Evolutionary conservation across 495 filamentous ascomycete species (phyloP), one percentile per base, ranked within the genome.

Genomic region (Aspergillus homomorphus): DNA sequence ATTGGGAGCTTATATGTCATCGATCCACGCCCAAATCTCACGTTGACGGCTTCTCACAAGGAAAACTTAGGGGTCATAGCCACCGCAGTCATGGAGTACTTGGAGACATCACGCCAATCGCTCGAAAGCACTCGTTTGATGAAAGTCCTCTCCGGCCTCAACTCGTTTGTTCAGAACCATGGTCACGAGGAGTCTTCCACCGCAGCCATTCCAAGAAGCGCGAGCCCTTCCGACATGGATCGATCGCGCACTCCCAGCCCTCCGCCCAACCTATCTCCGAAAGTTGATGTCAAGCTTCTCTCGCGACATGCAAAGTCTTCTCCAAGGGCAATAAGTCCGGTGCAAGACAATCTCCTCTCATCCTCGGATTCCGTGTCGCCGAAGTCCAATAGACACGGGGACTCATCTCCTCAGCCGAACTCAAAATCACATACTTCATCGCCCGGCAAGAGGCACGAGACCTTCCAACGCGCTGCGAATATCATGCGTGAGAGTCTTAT

Each of bases 121-220:
- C 70, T 79, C 42, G 77, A 82, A 53, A 73, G 77, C 15, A 63
- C 71, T 16, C 68, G 80, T 21, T 72, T 75, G 14, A 76, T 76
- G 58, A 75, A 76, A 42, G 80, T 86, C 71, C 74, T 81, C 8
- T 65, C 69, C 14, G 80, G 81, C 3, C 64, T 87, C 23, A 80
- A 81, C 18, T 71, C 70, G 14, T 86, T 84, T 66, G 79, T 82
- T 9, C 78, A 85, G 60, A 80, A 80, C 7, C 52, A 46, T 12
- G 41, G 24, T 3, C 24, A 41, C 0, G 10, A 8, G 4, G 44
- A 51, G 15, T 26, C 41, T 20, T 7, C 19, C 4, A 58, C 20
- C 8, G 53, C 44, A 38, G 5, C 33, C 33, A 38, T 38, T 38
- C 33, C 33, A 38, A 5, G 33, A 38, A 38, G 33, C 10, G 33